Percentiles rank a stretch among this genome's conserved stretches.
phyloP scores from a whole-genome alignment of 208 protist genomes.

The Leptomonas seymouri region DNA sequence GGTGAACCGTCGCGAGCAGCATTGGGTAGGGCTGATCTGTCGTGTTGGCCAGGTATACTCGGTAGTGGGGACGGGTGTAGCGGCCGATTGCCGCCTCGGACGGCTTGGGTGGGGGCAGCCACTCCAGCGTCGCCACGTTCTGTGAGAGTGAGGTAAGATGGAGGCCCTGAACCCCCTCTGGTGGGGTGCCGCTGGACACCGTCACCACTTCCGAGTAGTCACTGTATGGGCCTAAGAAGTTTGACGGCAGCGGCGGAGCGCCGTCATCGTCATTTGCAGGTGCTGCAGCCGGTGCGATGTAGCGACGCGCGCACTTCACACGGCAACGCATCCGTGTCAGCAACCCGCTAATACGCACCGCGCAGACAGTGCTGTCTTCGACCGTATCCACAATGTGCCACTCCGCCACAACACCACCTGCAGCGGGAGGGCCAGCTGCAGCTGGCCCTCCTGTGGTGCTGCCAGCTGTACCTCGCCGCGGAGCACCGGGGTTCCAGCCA shows the following conservation, averaged over 20 bases:
- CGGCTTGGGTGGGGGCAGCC: constrained; percentile 52
- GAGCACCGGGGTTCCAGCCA: constrained; percentile 3
- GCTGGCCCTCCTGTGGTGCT: neutral
- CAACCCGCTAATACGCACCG: constrained; percentile 59
- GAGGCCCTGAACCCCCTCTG: constrained; percentile 76
- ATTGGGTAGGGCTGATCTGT: constrained; percentile 45
- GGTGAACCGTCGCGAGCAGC: constrained; percentile 37
- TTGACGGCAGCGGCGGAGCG: constrained; percentile 1
- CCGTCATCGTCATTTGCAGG: neutral
- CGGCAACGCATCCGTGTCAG: constrained; percentile 79
- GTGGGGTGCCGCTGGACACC: constrained; percentile 73
- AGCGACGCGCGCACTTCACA: constrained; percentile 60
- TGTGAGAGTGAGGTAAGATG: constrained; percentile 57
- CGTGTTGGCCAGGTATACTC: constrained; percentile 63
- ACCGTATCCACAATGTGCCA: constrained; percentile 86
- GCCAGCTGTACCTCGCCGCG: neutral
- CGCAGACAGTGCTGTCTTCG: constrained; percentile 64
- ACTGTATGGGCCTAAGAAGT: constrained; percentile 50
- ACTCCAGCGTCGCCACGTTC: constrained; percentile 70
- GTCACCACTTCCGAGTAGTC: constrained; percentile 73
- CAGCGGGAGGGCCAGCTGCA: neutral
- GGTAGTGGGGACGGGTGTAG: constrained; percentile 52
- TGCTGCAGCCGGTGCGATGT: neutral
- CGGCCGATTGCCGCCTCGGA: constrained; percentile 24
- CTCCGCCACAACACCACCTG: constrained; percentile 16